Base-by-base conservation (phyloP, 2,329 filamentous ascomycete genomes). In the Apiospora rasikravindrae region DNA sequence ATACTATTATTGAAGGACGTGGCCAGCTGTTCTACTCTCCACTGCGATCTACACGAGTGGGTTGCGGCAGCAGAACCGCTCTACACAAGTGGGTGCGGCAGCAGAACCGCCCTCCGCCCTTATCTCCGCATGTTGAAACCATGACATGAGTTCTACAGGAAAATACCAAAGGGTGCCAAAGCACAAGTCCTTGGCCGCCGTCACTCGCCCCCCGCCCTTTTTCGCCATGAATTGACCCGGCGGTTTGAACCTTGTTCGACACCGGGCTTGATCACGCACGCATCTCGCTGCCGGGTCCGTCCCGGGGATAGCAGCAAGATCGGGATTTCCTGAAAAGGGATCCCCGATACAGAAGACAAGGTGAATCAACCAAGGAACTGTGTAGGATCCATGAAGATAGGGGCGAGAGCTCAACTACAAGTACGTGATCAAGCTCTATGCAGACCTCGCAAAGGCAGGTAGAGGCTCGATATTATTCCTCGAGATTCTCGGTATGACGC, bases 211-310 rank as follows among this genome's bases (percentile, higher is more conserved):
- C 53, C 26, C n/a, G n/a, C n/a, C 26, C 53, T 26, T 61, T 61
- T 61, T 61, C 53, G 53, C 53, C 29, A n/a, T 16, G 29, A 61
- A 37, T 61, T 61, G 53, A 61, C 53, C 53, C 53, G 53, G 29
- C 6, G 19, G 57, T 2, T 10, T 10, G 22, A 40, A 64, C 33
- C 10, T 40, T 40, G 33, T 33, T 29, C n/a, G 49, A 53, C 16
- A 19, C 14, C 14, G 26, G 26, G 51, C 14, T 33, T 33, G 26
- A 33, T 57, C 51, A 19, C 26, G 51, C 51, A 33, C 26, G 51
- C 51, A 22, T 29, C 51, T 57, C 26, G 10, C 26, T 33, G 14
- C 26, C 51, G 26, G 26, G 26, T 19, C 51, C 51, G 51, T 33
- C 5, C 26, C 51, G 51, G 5, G 26, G 14, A 57, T 26, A 24